Percentiles rank a stretch among this genome's conserved stretches.
phyloP scores from a whole-genome alignment of 257 asterid genomes.

The Handroanthus guayacan region DNA sequence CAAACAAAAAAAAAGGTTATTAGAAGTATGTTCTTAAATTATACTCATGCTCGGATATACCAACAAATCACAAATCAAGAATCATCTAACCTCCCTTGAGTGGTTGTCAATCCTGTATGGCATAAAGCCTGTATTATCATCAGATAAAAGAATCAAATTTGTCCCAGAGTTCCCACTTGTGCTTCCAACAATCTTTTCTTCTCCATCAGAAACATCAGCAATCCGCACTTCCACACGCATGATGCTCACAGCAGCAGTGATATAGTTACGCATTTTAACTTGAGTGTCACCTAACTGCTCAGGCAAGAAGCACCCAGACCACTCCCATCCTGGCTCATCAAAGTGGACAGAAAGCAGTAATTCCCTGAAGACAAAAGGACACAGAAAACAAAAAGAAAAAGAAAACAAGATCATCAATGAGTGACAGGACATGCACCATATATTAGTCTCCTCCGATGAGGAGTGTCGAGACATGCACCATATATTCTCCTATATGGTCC shows the following conservation, averaged over 20 bases:
- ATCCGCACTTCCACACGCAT: conserved; percentile 93
- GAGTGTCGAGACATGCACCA: conserved; percentile 19
- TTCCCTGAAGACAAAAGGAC: conserved; percentile 63
- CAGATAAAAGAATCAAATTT: conserved; percentile 84
- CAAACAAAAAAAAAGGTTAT: not conserved
- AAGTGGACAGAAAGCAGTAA: conserved; percentile 77
- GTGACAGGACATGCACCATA: conserved; percentile 17
- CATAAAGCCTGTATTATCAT: conserved; percentile 95
- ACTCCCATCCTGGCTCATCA: conserved; percentile 97
- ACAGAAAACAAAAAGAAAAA: conserved; percentile 3
- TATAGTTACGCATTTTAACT: conserved; percentile 84
- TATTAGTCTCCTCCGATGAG: conserved; percentile 7
- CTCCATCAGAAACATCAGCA: conserved; percentile 85
- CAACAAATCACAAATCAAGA: conserved; percentile 31
- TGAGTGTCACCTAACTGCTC: conserved; percentile 97
- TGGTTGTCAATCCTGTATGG: conserved; percentile 97
- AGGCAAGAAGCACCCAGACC: conserved; percentile 97
- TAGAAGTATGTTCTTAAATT: not conserved
- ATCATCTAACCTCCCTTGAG: conserved; percentile 86
- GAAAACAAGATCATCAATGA: conserved; percentile 16
- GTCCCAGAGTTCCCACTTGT: conserved; percentile 91
- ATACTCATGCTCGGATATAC: not conserved
- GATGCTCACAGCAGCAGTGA: conserved; percentile 77
- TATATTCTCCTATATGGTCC: not conserved
- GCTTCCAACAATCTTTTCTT: conserved; percentile 81